Percentiles rank a stretch among this genome's conserved stretches.
Conservation (phyloP, 768 basidiomycete genomes). For the Coprinopsis marcescibilis region DNA sequence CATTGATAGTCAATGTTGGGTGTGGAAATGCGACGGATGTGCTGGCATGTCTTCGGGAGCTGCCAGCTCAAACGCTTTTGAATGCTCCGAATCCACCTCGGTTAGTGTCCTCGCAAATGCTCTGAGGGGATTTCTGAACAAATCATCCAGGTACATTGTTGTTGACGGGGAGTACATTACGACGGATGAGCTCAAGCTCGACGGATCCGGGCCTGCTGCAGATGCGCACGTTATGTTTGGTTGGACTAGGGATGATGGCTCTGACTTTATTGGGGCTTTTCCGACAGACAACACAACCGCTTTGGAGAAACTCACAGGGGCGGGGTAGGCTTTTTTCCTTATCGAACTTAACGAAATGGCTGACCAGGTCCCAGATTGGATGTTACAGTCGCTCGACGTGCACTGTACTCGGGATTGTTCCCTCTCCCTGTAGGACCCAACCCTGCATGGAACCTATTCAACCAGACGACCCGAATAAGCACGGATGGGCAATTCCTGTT, state of each 20-base stretch:
- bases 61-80: slow-evolving; percentile 30
- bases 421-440: slow-evolving; percentile 31
- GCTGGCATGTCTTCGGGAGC: slow-evolving; percentile 32
- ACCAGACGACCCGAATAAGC: slow-evolving; percentile 37
- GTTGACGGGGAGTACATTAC: slow-evolving; percentile 44
- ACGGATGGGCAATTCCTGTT: slow-evolving; percentile 42
- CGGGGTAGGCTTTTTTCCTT: slow-evolving; percentile 18
- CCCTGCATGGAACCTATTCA: slow-evolving; percentile 36
- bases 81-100: slow-evolving; percentile 29
- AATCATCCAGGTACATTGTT: slow-evolving; percentile 29
- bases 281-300: slow-evolving; percentile 14
- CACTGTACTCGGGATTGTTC: slow-evolving; percentile 29
- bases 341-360: neutral
- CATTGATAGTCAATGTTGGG: slow-evolving; percentile 33
- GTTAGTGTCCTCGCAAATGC: slow-evolving; percentile 7
- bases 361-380: slow-evolving; percentile 8
- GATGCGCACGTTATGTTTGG: slow-evolving; percentile 44
- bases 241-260: slow-evolving; percentile 46
- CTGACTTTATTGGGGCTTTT: slow-evolving; percentile 35
- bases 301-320: slow-evolving; percentile 10
- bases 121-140: neutral
- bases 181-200: slow-evolving; percentile 31
- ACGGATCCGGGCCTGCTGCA: slow-evolving; percentile 33
- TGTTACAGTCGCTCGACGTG: slow-evolving; percentile 11
- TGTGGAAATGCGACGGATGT: slow-evolving; percentile 29